Conservation (phyloP, 306 rosid genomes). For the Castanea crenata region DNA sequence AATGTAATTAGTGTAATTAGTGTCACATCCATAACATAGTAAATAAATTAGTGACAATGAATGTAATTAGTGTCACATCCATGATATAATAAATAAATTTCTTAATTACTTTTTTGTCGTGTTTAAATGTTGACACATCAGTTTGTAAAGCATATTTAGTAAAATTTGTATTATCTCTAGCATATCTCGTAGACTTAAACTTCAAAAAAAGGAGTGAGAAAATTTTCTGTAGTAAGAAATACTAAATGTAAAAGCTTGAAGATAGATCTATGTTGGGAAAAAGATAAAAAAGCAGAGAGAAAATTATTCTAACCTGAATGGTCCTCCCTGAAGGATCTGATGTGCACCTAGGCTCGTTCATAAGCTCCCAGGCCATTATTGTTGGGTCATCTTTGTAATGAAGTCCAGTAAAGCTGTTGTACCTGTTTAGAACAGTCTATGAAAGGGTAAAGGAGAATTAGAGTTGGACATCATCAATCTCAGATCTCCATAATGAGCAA, state of each 20-base stretch:
- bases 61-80: too few relatives aligned
- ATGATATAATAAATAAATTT: too few relatives aligned
- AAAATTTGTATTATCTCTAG: too few relatives aligned
- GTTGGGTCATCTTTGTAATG: slow-evolving; percentile 86
- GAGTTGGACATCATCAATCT: slow-evolving; percentile 12
- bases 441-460: slow-evolving; percentile 27
- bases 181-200: neutral
- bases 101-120: too few relatives aligned
- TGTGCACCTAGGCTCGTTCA: slow-evolving; percentile 88
- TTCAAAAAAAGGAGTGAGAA: neutral
- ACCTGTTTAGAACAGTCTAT: slow-evolving; percentile 72
- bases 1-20: too few relatives aligned
- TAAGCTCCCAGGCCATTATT: slow-evolving; percentile 98
- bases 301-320: slow-evolving; percentile 57
- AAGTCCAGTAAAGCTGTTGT: slow-evolving; percentile 61
- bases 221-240: neutral
- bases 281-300: neutral
- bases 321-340: slow-evolving; percentile 93
- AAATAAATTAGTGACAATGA: too few relatives aligned
- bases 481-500: neutral
- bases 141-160: too few relatives aligned
- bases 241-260: neutral
- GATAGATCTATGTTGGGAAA: slow-evolving; percentile 11
- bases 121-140: too few relatives aligned
- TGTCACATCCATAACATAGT: too few relatives aligned